A percentile compares a stretch with the other conserved stretches of the same genome.
phyloP scores from a whole-genome alignment of 345 rosid species.

The Linum tenue region DNA sequence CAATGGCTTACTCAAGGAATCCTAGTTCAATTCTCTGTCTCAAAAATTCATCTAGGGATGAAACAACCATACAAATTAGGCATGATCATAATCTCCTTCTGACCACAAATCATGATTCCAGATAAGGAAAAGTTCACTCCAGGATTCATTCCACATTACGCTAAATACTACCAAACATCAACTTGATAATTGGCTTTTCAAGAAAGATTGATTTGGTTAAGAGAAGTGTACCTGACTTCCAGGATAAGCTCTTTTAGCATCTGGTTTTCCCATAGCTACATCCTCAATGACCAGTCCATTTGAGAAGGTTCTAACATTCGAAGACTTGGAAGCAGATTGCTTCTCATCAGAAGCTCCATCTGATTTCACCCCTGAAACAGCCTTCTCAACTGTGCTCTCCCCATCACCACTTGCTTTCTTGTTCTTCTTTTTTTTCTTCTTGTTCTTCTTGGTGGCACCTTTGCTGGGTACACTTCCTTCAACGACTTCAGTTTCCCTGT shows the following conservation, averaged over 20 bases:
- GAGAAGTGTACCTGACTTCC: conserved; percentile 49
- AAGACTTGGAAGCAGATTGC: conserved; percentile 37
- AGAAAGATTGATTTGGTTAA: not conserved
- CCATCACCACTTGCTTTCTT: conserved; percentile 43
- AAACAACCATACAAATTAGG: too few species aligned
- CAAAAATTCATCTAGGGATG: too few species aligned
- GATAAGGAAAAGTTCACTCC: too few species aligned
- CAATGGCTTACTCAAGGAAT: not conserved
- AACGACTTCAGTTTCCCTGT: conserved; percentile 28
- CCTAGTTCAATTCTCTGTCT: too few species aligned
- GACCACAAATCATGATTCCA: too few species aligned
- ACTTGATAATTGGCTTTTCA: too few species aligned
- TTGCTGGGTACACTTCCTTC: conserved; percentile 24
- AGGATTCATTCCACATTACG: too few species aligned
- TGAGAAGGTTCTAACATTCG: conserved; percentile 57
- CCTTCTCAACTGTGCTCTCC: conserved; percentile 12
- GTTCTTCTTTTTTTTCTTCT: conserved; percentile 55
- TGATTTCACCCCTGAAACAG: conserved; percentile 28
- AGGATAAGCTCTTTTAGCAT: conserved; percentile 76
- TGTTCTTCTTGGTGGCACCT: conserved; percentile 44
- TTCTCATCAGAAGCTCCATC: conserved; percentile 23
- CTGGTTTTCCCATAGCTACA: conserved; percentile 77
- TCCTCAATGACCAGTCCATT: conserved; percentile 87
- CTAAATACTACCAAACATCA: too few species aligned
- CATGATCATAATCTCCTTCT: too few species aligned